These are phyloP conservation scores for Haematococcus sp. DNA, from an alignment of 139 green algal species.

Conservation along the genomic window DNA sequence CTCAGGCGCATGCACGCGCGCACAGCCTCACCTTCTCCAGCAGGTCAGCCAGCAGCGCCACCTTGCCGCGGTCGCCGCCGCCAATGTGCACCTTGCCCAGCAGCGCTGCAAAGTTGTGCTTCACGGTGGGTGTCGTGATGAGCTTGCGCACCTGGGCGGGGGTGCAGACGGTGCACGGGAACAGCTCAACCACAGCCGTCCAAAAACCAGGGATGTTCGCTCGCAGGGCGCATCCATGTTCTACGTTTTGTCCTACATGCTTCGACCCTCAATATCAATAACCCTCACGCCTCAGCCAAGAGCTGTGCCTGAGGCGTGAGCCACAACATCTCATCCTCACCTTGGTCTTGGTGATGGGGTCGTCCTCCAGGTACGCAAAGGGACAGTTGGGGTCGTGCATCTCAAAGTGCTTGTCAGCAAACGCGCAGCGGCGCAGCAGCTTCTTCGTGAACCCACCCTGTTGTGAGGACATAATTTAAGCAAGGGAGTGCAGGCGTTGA, in stretches of 20 bases:
- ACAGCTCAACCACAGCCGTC: neutral
- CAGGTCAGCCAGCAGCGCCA: constrained; percentile 79
- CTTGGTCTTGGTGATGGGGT: constrained; percentile 72
- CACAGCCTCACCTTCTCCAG: constrained; percentile 65
- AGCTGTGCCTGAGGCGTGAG: no score
- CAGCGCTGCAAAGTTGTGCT: constrained; percentile 68
- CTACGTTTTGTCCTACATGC: neutral
- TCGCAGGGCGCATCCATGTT: neutral
- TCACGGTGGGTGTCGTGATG: constrained; percentile 72
- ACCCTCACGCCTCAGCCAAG: no score
- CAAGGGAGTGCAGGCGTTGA: neutral
- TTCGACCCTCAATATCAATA: no score
- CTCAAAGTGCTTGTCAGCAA: constrained; percentile 81
- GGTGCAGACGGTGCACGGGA: constrained; percentile 5
- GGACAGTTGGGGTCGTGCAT: constrained; percentile 63
- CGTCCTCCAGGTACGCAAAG: constrained; percentile 78
- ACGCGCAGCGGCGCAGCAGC: constrained; percentile 68
- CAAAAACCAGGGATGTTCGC: no score
- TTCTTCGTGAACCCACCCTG: constrained; percentile 89
- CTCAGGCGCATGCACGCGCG: neutral
- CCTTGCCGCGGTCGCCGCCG: neutral
- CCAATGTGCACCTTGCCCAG: constrained; percentile 15
- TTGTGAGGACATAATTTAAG: constrained; percentile 41
- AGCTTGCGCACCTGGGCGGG: constrained; percentile 68
- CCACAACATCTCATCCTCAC: constrained; percentile 29